Evolutionary conservation across 495 filamentous ascomycete species (phyloP).

Genomic region (Viridothelium virens): DNA sequence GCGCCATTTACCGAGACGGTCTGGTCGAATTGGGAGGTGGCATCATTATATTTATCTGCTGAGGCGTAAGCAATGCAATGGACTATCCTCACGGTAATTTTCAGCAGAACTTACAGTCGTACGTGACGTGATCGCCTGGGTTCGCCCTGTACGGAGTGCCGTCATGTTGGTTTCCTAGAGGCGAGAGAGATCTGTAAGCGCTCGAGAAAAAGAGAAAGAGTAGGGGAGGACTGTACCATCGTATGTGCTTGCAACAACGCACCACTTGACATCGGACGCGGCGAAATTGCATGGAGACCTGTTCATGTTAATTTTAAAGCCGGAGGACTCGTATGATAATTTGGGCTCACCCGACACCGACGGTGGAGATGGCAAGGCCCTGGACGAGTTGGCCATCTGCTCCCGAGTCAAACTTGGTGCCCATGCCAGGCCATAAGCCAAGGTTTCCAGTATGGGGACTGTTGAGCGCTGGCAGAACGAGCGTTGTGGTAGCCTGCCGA

Average conservation of each 20-base stretch:
- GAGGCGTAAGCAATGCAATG: conserved; percentile 2
- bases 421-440: conserved; percentile 38
- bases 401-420: conserved; percentile 24
- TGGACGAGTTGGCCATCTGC: conserved; percentile 36
- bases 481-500: conserved; percentile 34
- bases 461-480: conserved; percentile 34
- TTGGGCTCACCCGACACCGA: conserved; percentile 14
- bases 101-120: conserved; percentile 16
- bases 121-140: conserved; percentile 16
- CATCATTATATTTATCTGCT: conserved; percentile 38
- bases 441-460: conserved; percentile 27
- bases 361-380: conserved; percentile 25
- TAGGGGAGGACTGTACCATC: conserved; percentile 11
- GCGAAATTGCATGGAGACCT: conserved; percentile 35
- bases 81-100: neutral
- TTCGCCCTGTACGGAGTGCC: conserved; percentile 1
- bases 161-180: conserved; percentile 12
- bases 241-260: conserved; percentile 17
- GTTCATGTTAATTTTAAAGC: conserved; percentile 15
- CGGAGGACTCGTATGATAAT: conserved; percentile 12
- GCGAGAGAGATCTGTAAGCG: neutral
- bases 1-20: conserved; percentile 35
- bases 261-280: conserved; percentile 29
- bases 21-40: conserved; percentile 38
- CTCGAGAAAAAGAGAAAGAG: conserved; percentile 3